Base-by-base conservation (phyloP, 495 filamentous ascomycete genomes). In the Talaromyces proteolyticus region DNA sequence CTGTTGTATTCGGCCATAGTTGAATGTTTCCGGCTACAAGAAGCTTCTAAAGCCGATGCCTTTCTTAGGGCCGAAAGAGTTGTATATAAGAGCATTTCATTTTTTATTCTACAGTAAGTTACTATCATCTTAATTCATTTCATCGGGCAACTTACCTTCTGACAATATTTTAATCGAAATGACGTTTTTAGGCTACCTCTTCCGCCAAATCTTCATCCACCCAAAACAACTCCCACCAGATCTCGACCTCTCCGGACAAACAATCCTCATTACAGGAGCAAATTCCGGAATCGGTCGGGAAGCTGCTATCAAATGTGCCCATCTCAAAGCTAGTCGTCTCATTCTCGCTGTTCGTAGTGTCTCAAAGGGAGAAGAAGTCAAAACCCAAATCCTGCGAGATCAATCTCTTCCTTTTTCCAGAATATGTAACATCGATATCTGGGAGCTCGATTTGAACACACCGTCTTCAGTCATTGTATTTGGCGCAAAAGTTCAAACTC, bases 261-360 rank as follows among this genome's bases (percentile, higher is more conserved):
- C 56, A 0, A 49, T 60, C 4, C 50, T 61, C 10, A 54, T 61
- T 26, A 61, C 56, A 17, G 59, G 57, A n/a, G 56, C 57, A 20
- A 61, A 61, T 50, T 45, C 56, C 5, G 59, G 59, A n/a, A 51
- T 61, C 2, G 59, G 57, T 17, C 40, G 57, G 12, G 54, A 52
- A 41, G 54, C 57, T 2, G 46, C 59, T 19, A 16, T 24, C 2
- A 50, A 53, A 38, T 53, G 56, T 21, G 47, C 45, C 16, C 12
- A 20, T 2, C 42, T 55, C 3, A 45, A 34, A 11, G 51, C 59
- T 1, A 17, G 39, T 11, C n/a, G 42, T 2, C 34, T 62, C n/a
- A 53, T 62, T 16, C 42, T 62, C n/a, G 59, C 42, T 17, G 50
- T 54, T 6, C 59, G 57, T 22, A 44, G 44, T 17, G 44, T 49